These are phyloP conservation scores for Peronospora destructor DNA, from an alignment of 352 stramenopile genomes.

Conservation along the genomic window DNA sequence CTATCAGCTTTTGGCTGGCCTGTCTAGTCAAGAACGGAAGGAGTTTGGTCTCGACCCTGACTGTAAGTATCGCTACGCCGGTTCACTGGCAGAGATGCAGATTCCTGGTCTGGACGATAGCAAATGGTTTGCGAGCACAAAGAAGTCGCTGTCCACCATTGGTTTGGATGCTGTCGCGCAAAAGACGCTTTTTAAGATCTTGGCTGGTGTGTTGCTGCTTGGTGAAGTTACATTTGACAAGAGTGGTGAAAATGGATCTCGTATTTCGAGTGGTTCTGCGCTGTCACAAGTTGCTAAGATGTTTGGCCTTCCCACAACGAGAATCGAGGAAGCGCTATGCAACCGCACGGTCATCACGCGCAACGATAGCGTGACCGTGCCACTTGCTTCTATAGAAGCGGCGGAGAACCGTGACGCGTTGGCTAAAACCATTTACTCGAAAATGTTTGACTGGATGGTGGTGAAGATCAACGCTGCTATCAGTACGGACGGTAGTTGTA, in stretches of 20 bases:
- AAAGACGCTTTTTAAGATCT: slow-evolving; percentile 74
- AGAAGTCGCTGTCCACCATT: slow-evolving; percentile 75
- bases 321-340: slow-evolving; percentile 89
- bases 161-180: slow-evolving; percentile 49
- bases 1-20: slow-evolving; percentile 88
- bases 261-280: slow-evolving; percentile 57
- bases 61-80: slow-evolving; percentile 71
- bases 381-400: slow-evolving; percentile 84
- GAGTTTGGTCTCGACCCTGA: slow-evolving; percentile 60
- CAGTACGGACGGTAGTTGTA: slow-evolving; percentile 60
- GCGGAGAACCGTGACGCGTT: slow-evolving; percentile 92
- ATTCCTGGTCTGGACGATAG: slow-evolving; percentile 82
- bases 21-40: slow-evolving; percentile 45
- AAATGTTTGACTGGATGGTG: slow-evolving; percentile 98
- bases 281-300: slow-evolving; percentile 80
- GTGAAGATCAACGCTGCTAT: slow-evolving; percentile 83
- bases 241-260: slow-evolving; percentile 62
- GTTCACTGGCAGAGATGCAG: slow-evolving; percentile 61
- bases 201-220: slow-evolving; percentile 91
- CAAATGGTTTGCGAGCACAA: slow-evolving; percentile 76
- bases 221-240: slow-evolving; percentile 92
- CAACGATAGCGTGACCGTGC: slow-evolving; percentile 78
- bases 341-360: slow-evolving; percentile 88
- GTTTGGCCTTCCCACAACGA: slow-evolving; percentile 81
- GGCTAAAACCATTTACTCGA: slow-evolving; percentile 96